Evolutionary conservation across 1,284 basidiomycete genomes (phyloP).

Genomic region (Takashimella koratensis): DNA sequence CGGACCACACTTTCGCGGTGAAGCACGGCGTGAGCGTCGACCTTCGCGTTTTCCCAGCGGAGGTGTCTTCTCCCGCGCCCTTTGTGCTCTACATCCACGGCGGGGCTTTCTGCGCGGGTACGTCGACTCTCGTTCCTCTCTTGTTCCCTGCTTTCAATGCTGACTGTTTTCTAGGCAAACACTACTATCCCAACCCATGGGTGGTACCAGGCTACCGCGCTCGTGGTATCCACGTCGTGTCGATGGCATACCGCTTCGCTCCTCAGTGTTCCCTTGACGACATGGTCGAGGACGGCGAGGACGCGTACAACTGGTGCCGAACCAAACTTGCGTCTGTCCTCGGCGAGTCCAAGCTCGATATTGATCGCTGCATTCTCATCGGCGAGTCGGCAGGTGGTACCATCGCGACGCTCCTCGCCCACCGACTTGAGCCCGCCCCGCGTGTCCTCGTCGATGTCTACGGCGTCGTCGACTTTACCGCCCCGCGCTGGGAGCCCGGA

Average conservation of each 20-base stretch:
- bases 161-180: conserved; percentile 20
- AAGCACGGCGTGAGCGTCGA: conserved; percentile 22
- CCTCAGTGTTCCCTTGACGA: conserved; percentile 22
- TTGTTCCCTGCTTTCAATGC: too few species aligned
- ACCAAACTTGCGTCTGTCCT: conserved; percentile 11
- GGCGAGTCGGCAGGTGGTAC: conserved; percentile 2
- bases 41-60: conserved; percentile 25
- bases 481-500: conserved; percentile 3
- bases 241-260: conserved; percentile 21
- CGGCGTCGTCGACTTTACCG: conserved; percentile 4
- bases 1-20: conserved; percentile 25
- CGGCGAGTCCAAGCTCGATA: conserved; percentile 1
- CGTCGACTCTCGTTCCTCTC: conserved; percentile 16
- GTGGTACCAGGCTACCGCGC: conserved; percentile 20
- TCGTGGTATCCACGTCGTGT: conserved; percentile 23
- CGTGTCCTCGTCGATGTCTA: conserved; percentile 3
- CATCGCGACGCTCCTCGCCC: conserved; percentile 3
- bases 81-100: conserved; percentile 25
- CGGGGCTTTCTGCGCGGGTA: conserved; percentile 14
- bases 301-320: conserved; percentile 22
- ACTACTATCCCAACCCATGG: conserved; percentile 20
- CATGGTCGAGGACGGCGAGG: conserved; percentile 16
- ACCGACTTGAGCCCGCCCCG: conserved; percentile 9
- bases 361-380: neutral
- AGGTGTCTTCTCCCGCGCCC: neutral